Base-by-base conservation (phyloP, 495 filamentous ascomycete genomes). In the Talaromyces nanjingensis region DNA sequence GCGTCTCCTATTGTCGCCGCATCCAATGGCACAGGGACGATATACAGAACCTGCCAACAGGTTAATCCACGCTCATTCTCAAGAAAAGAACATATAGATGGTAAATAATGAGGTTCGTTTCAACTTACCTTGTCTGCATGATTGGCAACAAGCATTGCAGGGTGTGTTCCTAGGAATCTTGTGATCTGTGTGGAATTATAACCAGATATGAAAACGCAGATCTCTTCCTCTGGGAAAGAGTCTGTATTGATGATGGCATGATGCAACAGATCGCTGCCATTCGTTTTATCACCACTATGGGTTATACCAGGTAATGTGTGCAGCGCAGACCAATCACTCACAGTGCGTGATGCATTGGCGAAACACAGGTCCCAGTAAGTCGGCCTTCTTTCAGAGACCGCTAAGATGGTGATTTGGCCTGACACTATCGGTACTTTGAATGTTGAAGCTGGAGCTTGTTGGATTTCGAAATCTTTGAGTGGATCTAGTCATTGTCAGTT, bases 291-390 rank as follows among this genome's bases (percentile, higher is more conserved):
- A 20, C 58, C 58, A 24, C 58, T 60, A 60, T 60, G 58, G 31
- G n/a, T 9, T 60, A 60, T 60, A 22, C 58, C 58, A 22, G 58
- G n/a, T 25, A 72, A 70, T 11, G 68, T 69, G 6, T 22, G 31
- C 39, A 27, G 64, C 52, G 60, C 42, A 39, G 1, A 6, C 34
- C 53, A 72, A 42, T 66, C 70, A 57, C 65, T 58, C 12, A 66
- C 34, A 5, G 67, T 67, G 33, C 56, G 65, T 11, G 34, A 58
- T 54, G 66, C 66, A 66, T 72, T 65, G 4, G 66, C 70, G 29
- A 70, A 52, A 59, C 70, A 72, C 42, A 72, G 63, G 45, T 72
- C 70, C 34, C 64, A 72, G 65, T 72, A 72, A 31, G 65, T 69
- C 4, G 70, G 70, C 0, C 11, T 59, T 54, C 60, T 60, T 59